Base-by-base conservation (phyloP, 2,329 filamentous ascomycete genomes). In the Verruconis gallopava region DNA sequence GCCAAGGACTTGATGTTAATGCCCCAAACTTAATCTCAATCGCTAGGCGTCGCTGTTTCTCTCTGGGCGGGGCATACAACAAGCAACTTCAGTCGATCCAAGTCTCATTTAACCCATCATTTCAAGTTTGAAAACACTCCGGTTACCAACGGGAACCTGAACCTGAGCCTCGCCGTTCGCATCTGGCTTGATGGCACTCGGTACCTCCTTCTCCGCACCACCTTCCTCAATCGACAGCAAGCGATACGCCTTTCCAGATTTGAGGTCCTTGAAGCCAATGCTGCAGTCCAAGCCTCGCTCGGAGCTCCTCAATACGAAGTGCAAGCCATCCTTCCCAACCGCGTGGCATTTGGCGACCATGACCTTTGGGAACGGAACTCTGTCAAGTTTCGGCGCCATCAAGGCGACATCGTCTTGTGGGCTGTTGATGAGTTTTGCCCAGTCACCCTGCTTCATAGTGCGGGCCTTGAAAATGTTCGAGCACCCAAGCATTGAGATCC, bases 301-400 rank as follows among this genome's bases (percentile, higher is more conserved):
- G 2, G 17, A 17, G 25, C 41, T 40, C 5, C 42, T 38, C 25
- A 30, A n/a, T 9, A 30, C 25, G n/a, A 30, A 30, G 25, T n/a
- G 6, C 25, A 30, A 30, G n/a, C 25, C 25, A 30, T 9, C n/a
- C 6, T n/a, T 30, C 25, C n/a, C n/a, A n/a, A 30, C 25, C 6
- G n/a, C 25, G n/a, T 30, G 25, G 25, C 25, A 30, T 28, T 46
- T 45, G 25, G 47, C 42, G 14, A 48, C 47, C n/a, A 48, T 21
- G 13, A 48, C 43, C 19, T 46, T 38, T 4, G 47, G 47, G 36
- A 45, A 48, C 3, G 43, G 32, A 5, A 30, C 43, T 5, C 18
- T 15, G 13, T 20, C 42, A 12, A 48, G 46, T 6, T 45, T n/a
- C 18, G 47, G 47, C 15, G 42, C 47, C 4, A 4, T 18, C 14